These are phyloP conservation scores for Pyrrhoderma noxium DNA, from an alignment of 1,284 basidiomycete species.

Conservation along the genomic window DNA sequence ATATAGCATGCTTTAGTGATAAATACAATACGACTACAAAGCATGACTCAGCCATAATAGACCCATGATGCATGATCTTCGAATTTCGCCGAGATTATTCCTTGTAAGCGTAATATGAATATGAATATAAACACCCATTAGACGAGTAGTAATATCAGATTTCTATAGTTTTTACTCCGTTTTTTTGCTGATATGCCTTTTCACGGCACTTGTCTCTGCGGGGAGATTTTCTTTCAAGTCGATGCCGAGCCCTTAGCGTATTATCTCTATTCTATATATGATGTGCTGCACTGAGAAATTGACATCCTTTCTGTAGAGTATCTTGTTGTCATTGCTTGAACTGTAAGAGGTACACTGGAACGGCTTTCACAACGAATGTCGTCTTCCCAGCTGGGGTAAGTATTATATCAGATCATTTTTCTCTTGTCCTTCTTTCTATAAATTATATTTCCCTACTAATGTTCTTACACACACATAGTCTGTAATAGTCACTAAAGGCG, in stretches of 20 bases:
- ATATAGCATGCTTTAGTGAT: too few relatives aligned
- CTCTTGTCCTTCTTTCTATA: not conserved
- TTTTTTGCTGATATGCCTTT: not conserved
- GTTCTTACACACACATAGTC: not conserved
- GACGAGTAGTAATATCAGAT: too few relatives aligned
- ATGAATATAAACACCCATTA: too few relatives aligned
- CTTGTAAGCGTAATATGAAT: too few relatives aligned
- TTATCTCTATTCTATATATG: not conserved
- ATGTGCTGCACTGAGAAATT: not conserved
- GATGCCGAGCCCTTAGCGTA: constrained; percentile 17
- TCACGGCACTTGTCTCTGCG: constrained; percentile 19
- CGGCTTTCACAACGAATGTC: constrained; percentile 20
- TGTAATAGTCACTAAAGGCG: constrained; percentile 13
- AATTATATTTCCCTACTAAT: not conserved
- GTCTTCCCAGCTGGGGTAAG: constrained; percentile 18
- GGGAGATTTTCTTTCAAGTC: constrained; percentile 17
- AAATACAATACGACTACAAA: too few relatives aligned
- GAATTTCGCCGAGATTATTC: too few relatives aligned
- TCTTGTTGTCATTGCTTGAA: constrained; percentile 20
- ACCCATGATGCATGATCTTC: too few relatives aligned
- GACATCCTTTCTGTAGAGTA: too few relatives aligned
- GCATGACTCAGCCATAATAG: too few relatives aligned
- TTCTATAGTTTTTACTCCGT: too few relatives aligned
- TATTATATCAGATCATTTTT: not conserved
- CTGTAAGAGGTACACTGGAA: constrained; percentile 21